Evolutionary conservation across 768 basidiomycete species (phyloP), one percentile per base, ranked within the genome.

Genomic region (Tephrocybe sp.): DNA sequence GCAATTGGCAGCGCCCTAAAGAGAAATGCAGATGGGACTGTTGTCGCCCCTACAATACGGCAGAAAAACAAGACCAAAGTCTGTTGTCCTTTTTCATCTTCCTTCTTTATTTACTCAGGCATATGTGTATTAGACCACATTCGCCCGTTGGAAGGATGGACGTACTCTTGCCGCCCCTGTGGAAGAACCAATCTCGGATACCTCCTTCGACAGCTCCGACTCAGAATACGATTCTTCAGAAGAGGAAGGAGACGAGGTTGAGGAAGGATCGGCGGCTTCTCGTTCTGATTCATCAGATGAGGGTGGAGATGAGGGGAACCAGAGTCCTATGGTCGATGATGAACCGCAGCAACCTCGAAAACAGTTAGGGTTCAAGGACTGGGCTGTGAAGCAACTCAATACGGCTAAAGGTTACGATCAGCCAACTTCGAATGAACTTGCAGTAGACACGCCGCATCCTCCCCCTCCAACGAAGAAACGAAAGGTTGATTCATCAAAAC

Each of bases 301-400:
- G 1, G 26, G 54, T 32, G 45, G 56, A 50, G 39, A 54, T 55
- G 16, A 58, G 38, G 45, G 39, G 7, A 54, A 51, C 5, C 53
- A 57, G 44, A 49, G 54, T 12, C 47, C 57, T 5, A 54, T 60
- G 34, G 56, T 51, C 4, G 63, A 63, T 16, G 55, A 64, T 4
- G 59, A 63, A 20, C 20, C 55, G 12, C 58, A 60, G 13, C 54
- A 58, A 19, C 65, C 57, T 44, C 75, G 69, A 59, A 82, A 74
- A 53, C 62, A 64, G 23, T 60, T 71, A 3, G 79, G 81, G 6
- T 98, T 97, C 79, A 97, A 97, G 65, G 76, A 84, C 35, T 97
- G 95, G 95, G 95, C 94, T 0, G 63, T 84, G 54, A 80, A 86
- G 48, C 93, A 97, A 62, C 75, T 90, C 45, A 83, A 73, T 45